A percentile compares a stretch with the other conserved stretches of the same genome.
phyloP scores from a whole-genome alignment of 2,329 filamentous ascomycete genomes.

The Exserohilum turcica region DNA sequence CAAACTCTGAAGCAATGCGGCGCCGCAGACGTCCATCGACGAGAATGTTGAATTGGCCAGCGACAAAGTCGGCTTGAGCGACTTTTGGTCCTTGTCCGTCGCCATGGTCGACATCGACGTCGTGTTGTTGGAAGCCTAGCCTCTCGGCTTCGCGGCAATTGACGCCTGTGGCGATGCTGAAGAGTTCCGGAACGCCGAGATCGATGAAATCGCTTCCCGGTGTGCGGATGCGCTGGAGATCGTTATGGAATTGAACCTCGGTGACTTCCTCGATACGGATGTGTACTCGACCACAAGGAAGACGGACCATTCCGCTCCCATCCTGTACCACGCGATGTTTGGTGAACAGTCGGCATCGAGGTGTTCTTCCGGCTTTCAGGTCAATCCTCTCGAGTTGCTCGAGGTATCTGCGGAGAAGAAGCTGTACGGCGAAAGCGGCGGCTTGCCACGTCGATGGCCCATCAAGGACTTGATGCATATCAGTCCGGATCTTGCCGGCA shows the following conservation, averaged over 20 bases:
- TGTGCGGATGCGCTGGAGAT: conserved; percentile 19
- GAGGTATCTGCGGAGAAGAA: conserved; percentile 23
- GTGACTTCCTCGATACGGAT: conserved; percentile 25
- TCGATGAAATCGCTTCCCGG: conserved; percentile 18
- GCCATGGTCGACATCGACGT: conserved; percentile 21
- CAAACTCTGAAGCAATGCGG: conserved; percentile 12
- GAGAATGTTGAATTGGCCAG: conserved; percentile 12
- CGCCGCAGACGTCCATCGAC: conserved; percentile 10
- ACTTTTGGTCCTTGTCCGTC: conserved; percentile 21
- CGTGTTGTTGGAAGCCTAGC: conserved; percentile 22
- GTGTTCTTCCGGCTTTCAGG: conserved; percentile 11
- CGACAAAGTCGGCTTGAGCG: conserved; percentile 13
- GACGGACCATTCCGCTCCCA: conserved; percentile 16
- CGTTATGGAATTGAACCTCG: conserved; percentile 17
- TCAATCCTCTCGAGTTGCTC: conserved; percentile 22
- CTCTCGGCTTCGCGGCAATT: conserved; percentile 21
- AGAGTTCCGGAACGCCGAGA: conserved; percentile 9
- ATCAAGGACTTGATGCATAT: conserved; percentile 23
- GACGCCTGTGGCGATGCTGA: conserved; percentile 12
- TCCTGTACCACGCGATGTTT: conserved; percentile 24
- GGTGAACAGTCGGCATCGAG: conserved; percentile 18
- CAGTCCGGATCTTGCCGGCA: conserved; percentile 17
- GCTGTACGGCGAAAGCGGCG: conserved; percentile 17
- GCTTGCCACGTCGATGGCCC: conserved; percentile 24
- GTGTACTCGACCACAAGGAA: conserved; percentile 16